Evolutionary conservation across 768 basidiomycete genomes (phyloP).

Genomic region (Floccularia luteovirens): DNA sequence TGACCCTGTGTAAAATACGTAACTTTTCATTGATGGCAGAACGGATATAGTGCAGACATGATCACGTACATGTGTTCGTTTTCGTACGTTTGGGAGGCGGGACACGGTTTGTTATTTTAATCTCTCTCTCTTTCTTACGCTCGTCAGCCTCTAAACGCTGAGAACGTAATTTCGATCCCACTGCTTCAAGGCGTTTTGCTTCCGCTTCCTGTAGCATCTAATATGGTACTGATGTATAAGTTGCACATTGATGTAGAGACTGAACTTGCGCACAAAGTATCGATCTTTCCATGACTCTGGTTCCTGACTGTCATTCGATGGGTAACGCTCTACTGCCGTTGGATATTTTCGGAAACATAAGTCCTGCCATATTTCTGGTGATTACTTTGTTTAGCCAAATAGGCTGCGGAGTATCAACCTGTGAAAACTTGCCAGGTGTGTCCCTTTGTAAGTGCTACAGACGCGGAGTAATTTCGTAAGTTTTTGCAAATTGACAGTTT

Average conservation of each 20-base stretch:
- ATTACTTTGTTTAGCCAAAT: conserved; percentile 5
- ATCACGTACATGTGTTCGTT: conserved; percentile 39
- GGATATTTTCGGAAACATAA: conserved; percentile 58
- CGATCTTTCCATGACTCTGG: conserved; percentile 63
- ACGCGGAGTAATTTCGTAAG: too few relatives aligned
- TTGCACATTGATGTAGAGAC: not conserved
- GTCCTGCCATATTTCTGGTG: conserved; percentile 57
- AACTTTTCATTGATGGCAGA: conserved; percentile 10
- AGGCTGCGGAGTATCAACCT: conserved; percentile 3
- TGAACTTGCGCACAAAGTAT: conserved; percentile 48
- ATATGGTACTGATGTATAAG: not conserved
- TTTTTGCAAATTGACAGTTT: too few relatives aligned
- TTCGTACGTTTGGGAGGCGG: conserved; percentile 61
- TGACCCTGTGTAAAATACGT: conserved; percentile 22
- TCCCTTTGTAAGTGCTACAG: conserved; percentile 44
- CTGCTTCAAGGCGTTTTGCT: conserved; percentile 55
- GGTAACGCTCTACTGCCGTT: conserved; percentile 40
- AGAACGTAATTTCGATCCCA: conserved; percentile 51
- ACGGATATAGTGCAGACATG: conserved; percentile 8
- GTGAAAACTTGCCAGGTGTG: conserved; percentile 39
- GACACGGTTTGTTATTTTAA: conserved; percentile 65
- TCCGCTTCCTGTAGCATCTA: conserved; percentile 55
- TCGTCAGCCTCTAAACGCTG: conserved; percentile 66
- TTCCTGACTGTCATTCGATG: conserved; percentile 28
- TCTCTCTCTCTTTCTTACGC: conserved; percentile 69